Base-by-base conservation (phyloP, 148 eudicot genomes). In the Amaranthus cruentus region DNA sequence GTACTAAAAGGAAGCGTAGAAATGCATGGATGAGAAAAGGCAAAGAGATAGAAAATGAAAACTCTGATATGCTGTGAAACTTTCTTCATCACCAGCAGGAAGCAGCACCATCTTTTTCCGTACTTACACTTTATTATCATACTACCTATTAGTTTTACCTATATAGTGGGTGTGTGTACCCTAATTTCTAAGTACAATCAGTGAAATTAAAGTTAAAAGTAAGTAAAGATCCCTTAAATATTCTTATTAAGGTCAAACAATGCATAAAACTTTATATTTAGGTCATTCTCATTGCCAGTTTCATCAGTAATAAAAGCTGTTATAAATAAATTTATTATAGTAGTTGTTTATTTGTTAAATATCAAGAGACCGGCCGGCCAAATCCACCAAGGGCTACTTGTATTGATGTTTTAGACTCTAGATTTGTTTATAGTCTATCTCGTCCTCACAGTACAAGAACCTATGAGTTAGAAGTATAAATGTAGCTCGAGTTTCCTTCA, bases 151-250 rank as follows among this genome's bases (percentile, higher is more conserved):
- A 13, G 4, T 43, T 11, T 49, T 43, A 63, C 0, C 28, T 64
- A 47, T 6, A 13, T 64, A 13, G 3, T 64, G 6, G 13, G 51
- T 47, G 6, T 47, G 51, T 47, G 48, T 60, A 60, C 63, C 63
- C 63, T 60, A 60, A 44, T 44, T 0, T 42, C 3, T 11, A 62
- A 44, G 66, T 43, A 43, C 66, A 62, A 12, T 46, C 51, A 46
- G 51, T 64, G 21, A 64, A 42, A 64, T 64, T 64, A 46, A 64
- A 64, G 68, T 10, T 51, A 64, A 64, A 64, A 47, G 51, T 46
- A 47, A 44, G 6, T 5, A 13, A 64, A 64, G 2, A 13, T 2
- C 49, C n/a, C 3, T 9, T 7, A 28, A 63, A 5, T 12, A 4
- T 43, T 4, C 48, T 28, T 63, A 63, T n/a, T 9, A 42, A 14